Evolutionary conservation across 768 basidiomycete species (phyloP), one percentile per base, ranked within the genome.

Genomic region (Agaricus bisporus): DNA sequence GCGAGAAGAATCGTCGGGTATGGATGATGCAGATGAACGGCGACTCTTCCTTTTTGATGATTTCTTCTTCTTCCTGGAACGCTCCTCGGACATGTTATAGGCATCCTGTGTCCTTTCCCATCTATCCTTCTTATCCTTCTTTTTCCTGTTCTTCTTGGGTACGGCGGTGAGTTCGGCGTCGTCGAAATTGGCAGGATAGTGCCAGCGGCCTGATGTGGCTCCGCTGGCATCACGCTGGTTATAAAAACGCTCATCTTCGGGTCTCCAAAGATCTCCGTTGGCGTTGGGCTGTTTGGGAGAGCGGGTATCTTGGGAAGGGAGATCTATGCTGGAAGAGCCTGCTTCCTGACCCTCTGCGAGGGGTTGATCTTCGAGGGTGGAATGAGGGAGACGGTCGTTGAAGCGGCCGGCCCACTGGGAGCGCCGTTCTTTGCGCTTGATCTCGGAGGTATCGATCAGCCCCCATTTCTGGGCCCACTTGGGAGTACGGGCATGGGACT

Each of bases 401-500:
- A 91, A 97, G 51, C 89, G 84, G 51, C 69, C 73, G 10, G 91
- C 87, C 95, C 95, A 98, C 59, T 91, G 87, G 42, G 85, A 90
- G 65, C 86, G 88, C 56, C 77, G 80, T 63, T 86, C 79, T 51
- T 87, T 85, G 63, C 93, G 87, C 60, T 81, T 77, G 64, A 89
- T 85, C 60, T 86, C 83, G 35, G 83, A 74, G 20, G 81, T 85
- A 66, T 93, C 83, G 58, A 98, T 83, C 42, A 98, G 87, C 37
- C 95, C 95, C 67, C 91, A 91, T 58, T 86, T 81, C 68, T 89
- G 76, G 0, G 86, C 87, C 95, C 95, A 98, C 69, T 97, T 95
- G 17, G 95, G 95, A n/a, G 95, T 97, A 41, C 95, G 84, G 12
- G 79, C 76, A 65, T 89, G 81, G 61, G 83, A 95, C 76, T 95